Evolutionary conservation across 805 yeast genomes (phyloP).

Genomic region (Yueomyces sinensis): DNA sequence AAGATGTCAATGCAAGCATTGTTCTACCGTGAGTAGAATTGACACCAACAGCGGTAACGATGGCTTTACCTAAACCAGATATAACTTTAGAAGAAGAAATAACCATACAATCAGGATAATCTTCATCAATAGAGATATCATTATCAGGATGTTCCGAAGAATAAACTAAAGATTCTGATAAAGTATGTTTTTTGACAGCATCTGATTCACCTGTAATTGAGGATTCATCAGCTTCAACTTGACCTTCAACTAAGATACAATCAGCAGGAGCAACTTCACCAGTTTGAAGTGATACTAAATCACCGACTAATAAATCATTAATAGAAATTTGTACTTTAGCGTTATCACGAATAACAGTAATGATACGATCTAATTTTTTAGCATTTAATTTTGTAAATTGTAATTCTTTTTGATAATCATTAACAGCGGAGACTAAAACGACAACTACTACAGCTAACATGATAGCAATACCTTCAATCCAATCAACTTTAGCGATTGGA

Average conservation of each 20-base stretch:
- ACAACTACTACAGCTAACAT: constrained; percentile 84
- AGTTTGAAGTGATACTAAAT: constrained; percentile 66
- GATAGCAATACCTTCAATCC: constrained; percentile 99
- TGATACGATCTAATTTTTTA: constrained; percentile 73
- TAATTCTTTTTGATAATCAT: constrained; percentile 91
- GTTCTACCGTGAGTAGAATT: constrained; percentile 88
- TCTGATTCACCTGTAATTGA: constrained; percentile 90
- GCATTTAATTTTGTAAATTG: constrained; percentile 83
- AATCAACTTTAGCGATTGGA: constrained; percentile 72
- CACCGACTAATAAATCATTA: constrained; percentile 76
- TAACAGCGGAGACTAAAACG: constrained; percentile 86
- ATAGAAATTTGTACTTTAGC: constrained; percentile 61
- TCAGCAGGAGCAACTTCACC: constrained; percentile 95
- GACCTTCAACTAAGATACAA: constrained; percentile 58
- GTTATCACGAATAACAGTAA: constrained; percentile 55
- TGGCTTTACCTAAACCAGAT: constrained; percentile 73
- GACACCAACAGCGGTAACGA: constrained; percentile 83
- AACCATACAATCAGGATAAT: constrained; percentile 57
- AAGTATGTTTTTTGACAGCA: constrained; percentile 58
- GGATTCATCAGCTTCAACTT: constrained; percentile 81
- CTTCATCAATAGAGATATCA: constrained; percentile 1
- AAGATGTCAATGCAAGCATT: constrained; percentile 51
- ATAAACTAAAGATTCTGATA: constrained; percentile 26
- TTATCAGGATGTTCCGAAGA: constrained; percentile 9
- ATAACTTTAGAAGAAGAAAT: constrained; percentile 85